phyloP scores from a whole-genome alignment of 1,284 basidiomycete species.

The Cryptococcus maquisensis region DNA sequence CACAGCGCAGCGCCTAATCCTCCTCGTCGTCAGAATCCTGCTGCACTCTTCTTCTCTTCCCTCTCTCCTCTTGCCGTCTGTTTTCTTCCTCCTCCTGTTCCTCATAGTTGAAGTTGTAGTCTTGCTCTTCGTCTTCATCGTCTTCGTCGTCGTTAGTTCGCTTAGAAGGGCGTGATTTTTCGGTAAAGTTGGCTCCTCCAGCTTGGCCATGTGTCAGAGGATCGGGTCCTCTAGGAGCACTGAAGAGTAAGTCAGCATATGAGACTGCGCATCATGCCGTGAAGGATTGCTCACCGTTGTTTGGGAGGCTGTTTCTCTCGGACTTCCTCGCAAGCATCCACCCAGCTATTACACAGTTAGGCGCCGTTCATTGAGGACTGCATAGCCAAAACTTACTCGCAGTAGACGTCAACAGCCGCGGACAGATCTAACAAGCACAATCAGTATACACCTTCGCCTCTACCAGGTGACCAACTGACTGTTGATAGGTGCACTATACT shows the following conservation, averaged over 20 bases:
- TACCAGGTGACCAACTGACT: constrained; percentile 20
- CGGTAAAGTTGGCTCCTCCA: constrained; percentile 19
- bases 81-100: constrained; percentile 35
- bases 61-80: constrained; percentile 11
- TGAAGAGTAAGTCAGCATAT: constrained; percentile 1
- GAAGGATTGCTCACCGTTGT: constrained; percentile 21
- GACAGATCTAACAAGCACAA: constrained; percentile 32
- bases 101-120: constrained; percentile 53
- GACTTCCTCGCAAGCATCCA: constrained; percentile 46
- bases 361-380: constrained; percentile 1
- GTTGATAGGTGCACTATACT: constrained; percentile 38
- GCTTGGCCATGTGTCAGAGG: constrained; percentile 25
- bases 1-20: constrained; percentile 13
- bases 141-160: constrained; percentile 17
- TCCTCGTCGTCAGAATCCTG: constrained; percentile 25
- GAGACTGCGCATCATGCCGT: constrained; percentile 5
- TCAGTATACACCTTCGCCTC: no score
- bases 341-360: constrained; percentile 33
- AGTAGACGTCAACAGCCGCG: constrained; percentile 43
- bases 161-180: constrained; percentile 2
- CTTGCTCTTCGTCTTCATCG: constrained; percentile 13
- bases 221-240: constrained; percentile 21
- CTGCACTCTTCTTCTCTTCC: constrained; percentile 19
- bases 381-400: constrained; percentile 31
- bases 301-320: constrained; percentile 31